Conservation (phyloP, 108 stramenopile species). For the Stephanodiscus triporus region DNA sequence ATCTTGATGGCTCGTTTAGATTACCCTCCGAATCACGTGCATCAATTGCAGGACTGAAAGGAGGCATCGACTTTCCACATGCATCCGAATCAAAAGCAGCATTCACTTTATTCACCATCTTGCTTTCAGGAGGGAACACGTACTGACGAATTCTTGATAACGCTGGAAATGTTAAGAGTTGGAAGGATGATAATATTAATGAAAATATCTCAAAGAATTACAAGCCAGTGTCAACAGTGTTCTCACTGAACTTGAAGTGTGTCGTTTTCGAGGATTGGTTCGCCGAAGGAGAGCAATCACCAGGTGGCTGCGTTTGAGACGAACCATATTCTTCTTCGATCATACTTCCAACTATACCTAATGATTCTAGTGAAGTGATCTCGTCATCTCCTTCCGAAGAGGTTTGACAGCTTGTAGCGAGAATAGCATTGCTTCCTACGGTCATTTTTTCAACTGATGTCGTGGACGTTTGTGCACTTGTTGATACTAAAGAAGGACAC, state of each 20-base stretch:
- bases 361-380: background rate
- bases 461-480: too few relatives aligned
- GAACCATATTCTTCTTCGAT: background rate
- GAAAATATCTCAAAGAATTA: too few relatives aligned
- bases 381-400: background rate
- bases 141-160: background rate
- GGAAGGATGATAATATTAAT: background rate
- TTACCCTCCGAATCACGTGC: too few relatives aligned
- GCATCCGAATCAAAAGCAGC: background rate
- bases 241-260: background rate
- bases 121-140: background rate
- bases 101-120: background rate
- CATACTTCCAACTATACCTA: constrained; percentile 5
- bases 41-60: background rate
- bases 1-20: background rate
- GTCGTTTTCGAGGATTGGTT: background rate
- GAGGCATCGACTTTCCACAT: background rate
- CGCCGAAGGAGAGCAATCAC: background rate
- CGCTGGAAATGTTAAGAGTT: background rate
- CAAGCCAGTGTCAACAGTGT: too few relatives aligned
- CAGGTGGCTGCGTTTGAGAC: background rate
- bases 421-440: too few relatives aligned
- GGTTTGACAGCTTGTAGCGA: background rate
- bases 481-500: too few relatives aligned
- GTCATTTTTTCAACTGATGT: too few relatives aligned